Evolutionary conservation across 257 asterid genomes (phyloP), one percentile per base, ranked within the genome.

Genomic region (Haberlea rhodopensis): DNA sequence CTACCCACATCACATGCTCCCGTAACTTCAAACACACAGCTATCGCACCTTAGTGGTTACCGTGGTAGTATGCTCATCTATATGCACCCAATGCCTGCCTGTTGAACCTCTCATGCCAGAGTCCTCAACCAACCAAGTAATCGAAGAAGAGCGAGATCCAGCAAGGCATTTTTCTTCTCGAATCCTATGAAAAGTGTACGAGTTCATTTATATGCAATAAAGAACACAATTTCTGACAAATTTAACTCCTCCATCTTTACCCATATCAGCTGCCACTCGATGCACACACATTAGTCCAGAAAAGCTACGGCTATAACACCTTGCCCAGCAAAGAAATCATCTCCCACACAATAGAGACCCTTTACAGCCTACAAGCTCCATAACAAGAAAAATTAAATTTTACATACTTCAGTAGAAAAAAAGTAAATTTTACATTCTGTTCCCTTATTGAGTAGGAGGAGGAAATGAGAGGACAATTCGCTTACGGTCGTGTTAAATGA

Each of bases 201-300:
- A 55, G 24, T 53, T 10, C 20, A 16, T 26, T 22, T 15, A 59
- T 10, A 37, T 31, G 28, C n/a, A 43, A 18, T 21, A 3, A 21
- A 7, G 28, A 37, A 53, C 3, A 37, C n/a, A n/a, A 7, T 1
- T 37, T 37, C 13, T 37, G n/a, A 37, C 46, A 37, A 37, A 37
- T 37, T 37, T 2, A 37, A 29, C 34, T 29, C n/a, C n/a, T 51
- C 2, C 46, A 37, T 51, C 52, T n/a, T 81, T 77, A 87, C 99
- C 99, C 77, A 94, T 75, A 76, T 94, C 99, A 74, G 97, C 94
- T 67, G 96, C 96, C 34, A 90, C 99, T 40, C 96, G 82, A 76
- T 94, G 99, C 56, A 97, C 97, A 24, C 97, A 94, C 99, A 94
- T 94, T 28, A 94, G 90, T 76, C 99, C 99, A n/a, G 99, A 94